Evolutionary conservation across 2,329 filamentous ascomycete species (phyloP).

Genomic region (Talaromyces sp.): DNA sequence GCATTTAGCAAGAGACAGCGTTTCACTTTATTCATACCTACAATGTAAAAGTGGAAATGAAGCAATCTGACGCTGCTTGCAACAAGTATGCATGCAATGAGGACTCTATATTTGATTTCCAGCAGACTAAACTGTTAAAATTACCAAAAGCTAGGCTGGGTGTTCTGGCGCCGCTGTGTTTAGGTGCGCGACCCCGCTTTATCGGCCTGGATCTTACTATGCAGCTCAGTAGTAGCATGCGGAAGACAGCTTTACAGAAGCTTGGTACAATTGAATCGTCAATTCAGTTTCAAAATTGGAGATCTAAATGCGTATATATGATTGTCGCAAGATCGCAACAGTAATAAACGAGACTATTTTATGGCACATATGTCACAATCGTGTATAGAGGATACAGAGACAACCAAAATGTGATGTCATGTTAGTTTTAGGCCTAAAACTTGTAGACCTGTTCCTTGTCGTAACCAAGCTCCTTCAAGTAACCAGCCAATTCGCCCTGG

Average conservation of each 20-base stretch:
- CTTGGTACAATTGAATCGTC: neutral
- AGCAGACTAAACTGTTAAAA: too few species aligned
- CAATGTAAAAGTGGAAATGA: too few species aligned
- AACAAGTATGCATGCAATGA: too few species aligned
- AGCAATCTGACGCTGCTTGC: too few species aligned
- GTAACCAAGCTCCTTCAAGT: constrained; percentile 81
- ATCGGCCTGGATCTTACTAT: neutral
- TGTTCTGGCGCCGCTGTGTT: neutral
- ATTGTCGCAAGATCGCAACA: neutral
- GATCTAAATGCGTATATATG: constrained; percentile 3
- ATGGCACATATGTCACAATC: constrained; percentile 6
- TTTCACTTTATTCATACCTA: too few species aligned
- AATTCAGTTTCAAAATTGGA: neutral
- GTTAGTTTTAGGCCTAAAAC: constrained; percentile 57
- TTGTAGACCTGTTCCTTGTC: constrained; percentile 91
- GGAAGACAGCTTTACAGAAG: neutral
- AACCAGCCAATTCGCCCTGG: constrained; percentile 82
- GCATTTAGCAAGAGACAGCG: neutral
- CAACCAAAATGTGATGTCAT: neutral
- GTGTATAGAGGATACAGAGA: neutral
- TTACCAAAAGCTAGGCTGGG: neutral
- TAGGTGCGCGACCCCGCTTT: neutral
- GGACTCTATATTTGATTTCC: too few species aligned
- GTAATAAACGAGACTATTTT: neutral
- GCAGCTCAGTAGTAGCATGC: neutral